phyloP scores from a whole-genome alignment of 2,329 filamentous ascomycete genomes.

The Plectosphaerella sp. region DNA sequence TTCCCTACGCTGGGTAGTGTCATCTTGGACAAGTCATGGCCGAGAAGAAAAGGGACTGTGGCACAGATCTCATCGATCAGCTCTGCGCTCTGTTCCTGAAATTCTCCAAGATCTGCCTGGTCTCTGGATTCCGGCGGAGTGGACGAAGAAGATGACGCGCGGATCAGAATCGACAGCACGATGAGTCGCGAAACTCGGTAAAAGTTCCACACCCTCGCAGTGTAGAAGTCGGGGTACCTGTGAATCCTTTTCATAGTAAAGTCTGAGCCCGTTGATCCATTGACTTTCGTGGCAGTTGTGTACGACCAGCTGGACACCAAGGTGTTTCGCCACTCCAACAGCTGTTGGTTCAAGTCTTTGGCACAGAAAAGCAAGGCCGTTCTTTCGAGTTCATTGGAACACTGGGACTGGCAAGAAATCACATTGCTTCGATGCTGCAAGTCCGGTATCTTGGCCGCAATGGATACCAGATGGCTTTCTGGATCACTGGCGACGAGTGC shows the following conservation, averaged over 20 bases:
- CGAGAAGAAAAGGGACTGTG: slow-evolving; percentile 8
- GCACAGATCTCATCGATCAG: slow-evolving; percentile 9
- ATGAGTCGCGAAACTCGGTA: slow-evolving; percentile 12
- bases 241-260: slow-evolving; percentile 5
- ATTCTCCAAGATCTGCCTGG: not conserved
- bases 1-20: not conserved
- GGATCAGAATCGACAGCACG: slow-evolving; percentile 6
- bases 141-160: not conserved
- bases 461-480: not conserved
- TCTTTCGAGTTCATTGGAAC: not conserved
- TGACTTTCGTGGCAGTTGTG: not conserved
- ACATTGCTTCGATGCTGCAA: not conserved
- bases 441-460: not conserved
- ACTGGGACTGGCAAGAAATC: not conserved
- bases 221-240: slow-evolving; percentile 8
- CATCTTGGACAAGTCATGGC: slow-evolving; percentile 8
- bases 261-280: not conserved
- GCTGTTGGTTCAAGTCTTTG: not conserved
- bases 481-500: not conserved
- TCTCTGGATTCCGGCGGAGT: not conserved
- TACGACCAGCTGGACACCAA: not conserved
- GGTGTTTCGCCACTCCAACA: not conserved
- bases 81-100: not conserved
- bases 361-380: not conserved
- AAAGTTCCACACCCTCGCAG: slow-evolving; percentile 10